phyloP scores from a whole-genome alignment of 345 rosid species.

The Noccaea caerulescens region DNA sequence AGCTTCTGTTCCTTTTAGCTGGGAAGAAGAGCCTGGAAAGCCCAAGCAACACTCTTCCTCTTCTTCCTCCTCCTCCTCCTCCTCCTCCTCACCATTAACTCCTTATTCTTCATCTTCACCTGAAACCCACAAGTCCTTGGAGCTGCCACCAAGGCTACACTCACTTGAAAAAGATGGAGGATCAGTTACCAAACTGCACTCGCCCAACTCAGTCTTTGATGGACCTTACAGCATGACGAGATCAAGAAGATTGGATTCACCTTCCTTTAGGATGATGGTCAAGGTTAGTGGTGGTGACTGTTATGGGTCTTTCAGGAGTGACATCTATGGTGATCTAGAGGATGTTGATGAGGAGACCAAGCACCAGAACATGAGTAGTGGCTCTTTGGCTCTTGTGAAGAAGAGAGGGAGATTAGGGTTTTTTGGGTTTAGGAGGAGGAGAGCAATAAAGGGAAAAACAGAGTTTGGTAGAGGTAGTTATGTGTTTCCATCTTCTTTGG shows the following conservation, averaged over 20 bases:
- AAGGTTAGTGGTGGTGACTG: slow-evolving; percentile 38
- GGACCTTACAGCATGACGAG: slow-evolving; percentile 42
- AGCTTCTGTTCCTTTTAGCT: slow-evolving; percentile 79
- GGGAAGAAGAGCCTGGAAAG: slow-evolving; percentile 93
- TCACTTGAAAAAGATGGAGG: slow-evolving; percentile 45
- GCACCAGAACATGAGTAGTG: slow-evolving; percentile 30
- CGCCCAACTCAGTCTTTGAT: slow-evolving; percentile 57
- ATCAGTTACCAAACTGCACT: slow-evolving; percentile 45
- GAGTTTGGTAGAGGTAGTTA: slow-evolving; percentile 61
- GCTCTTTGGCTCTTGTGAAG: slow-evolving; percentile 37
- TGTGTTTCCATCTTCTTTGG: slow-evolving; percentile 64
- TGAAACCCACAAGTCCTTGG: slow-evolving; percentile 53
- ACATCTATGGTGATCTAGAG: slow-evolving; percentile 33
- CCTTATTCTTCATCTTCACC: slow-evolving; percentile 35
- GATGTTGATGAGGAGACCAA: slow-evolving; percentile 29
- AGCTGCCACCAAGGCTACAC: slow-evolving; percentile 64
- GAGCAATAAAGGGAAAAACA: slow-evolving; percentile 46
- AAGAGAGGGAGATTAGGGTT: slow-evolving; percentile 47
- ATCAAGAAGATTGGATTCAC: slow-evolving; percentile 46
- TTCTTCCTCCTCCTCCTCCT: slow-evolving; percentile 13
- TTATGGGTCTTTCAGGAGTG: slow-evolving; percentile 49
- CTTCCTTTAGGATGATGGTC: slow-evolving; percentile 44
- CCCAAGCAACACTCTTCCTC: slow-evolving; percentile 55
- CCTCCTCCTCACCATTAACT: slow-evolving; percentile 40
- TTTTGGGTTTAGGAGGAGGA: slow-evolving; percentile 57